Percentiles rank a stretch among this genome's conserved stretches.
Conservation (phyloP, 176 grass and related monocot species). For the Saccharum officinarum region DNA sequence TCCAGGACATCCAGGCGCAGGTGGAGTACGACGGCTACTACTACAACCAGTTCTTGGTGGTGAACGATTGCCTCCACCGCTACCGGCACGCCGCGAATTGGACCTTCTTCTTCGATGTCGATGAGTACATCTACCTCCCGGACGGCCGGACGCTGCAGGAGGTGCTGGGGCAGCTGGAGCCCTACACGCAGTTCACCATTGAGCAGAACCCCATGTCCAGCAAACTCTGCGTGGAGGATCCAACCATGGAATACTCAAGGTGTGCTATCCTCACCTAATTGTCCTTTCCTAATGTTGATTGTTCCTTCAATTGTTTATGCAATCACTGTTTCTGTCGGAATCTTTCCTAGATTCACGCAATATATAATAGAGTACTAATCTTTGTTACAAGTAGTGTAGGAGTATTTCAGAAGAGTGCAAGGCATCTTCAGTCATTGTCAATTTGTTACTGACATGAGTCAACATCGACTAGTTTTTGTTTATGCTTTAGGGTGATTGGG, state of each 20-base stretch:
- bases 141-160: slow-evolving; percentile 44
- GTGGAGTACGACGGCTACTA: slow-evolving; percentile 85
- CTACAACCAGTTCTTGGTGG: slow-evolving; percentile 90
- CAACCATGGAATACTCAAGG: slow-evolving; percentile 57
- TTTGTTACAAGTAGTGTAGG: background rate
- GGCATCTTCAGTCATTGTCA: slow-evolving; percentile 16
- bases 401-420: slow-evolving; percentile 3
- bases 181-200: slow-evolving; percentile 88
- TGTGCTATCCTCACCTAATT: slow-evolving; percentile 30
- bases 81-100: slow-evolving; percentile 74
- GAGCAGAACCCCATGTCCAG: slow-evolving; percentile 90
- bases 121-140: slow-evolving; percentile 77
- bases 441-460: slow-evolving; percentile 27
- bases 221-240: slow-evolving; percentile 66
- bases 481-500: slow-evolving; percentile 31
- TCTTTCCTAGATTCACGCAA: slow-evolving; percentile 30
- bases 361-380: slow-evolving; percentile 23
- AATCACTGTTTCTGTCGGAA: slow-evolving; percentile 6
- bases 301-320: slow-evolving; percentile 34
- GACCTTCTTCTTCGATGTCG: slow-evolving; percentile 95
- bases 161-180: slow-evolving; percentile 46
- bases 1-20: slow-evolving; percentile 71
- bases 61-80: slow-evolving; percentile 88
- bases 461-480: slow-evolving; percentile 5
- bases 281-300: slow-evolving; percentile 2